phyloP scores from a whole-genome alignment of 768 basidiomycete species.

The Roridomyces roridus region DNA sequence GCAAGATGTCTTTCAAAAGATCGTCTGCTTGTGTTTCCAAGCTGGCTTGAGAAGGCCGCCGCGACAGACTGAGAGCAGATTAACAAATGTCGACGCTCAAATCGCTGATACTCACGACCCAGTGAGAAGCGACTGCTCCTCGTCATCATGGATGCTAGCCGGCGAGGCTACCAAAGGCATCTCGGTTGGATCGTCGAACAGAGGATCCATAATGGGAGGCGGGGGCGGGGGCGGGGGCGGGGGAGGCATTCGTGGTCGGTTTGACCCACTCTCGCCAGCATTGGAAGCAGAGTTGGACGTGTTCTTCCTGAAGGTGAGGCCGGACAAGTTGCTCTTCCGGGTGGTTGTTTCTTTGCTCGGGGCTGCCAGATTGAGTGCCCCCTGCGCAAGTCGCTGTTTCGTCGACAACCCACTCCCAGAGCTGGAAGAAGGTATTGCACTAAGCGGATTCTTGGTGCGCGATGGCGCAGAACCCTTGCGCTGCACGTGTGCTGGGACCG shows the following conservation, averaged over 20 bases:
- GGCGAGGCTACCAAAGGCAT: constrained; percentile 5
- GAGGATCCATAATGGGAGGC: constrained; percentile 6
- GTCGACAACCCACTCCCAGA: constrained; percentile 40
- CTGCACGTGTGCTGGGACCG: constrained; percentile 5
- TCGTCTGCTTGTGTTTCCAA: constrained; percentile 33
- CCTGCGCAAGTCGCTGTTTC: constrained; percentile 42
- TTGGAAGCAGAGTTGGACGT: background rate
- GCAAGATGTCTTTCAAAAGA: constrained; percentile 48
- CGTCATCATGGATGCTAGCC: background rate
- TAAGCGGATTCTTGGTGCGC: background rate
- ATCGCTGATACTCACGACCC: constrained; percentile 5
- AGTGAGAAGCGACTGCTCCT: background rate
- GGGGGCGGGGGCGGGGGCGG: background rate
- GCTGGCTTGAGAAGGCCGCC: constrained; percentile 18
- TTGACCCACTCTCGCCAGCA: background rate
- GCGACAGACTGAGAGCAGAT: constrained; percentile 14
- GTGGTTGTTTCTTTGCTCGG: constrained; percentile 27
- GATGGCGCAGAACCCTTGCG: background rate
- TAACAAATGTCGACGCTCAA: constrained; percentile 5
- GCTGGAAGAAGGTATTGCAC: background rate
- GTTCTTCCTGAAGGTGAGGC: constrained; percentile 42
- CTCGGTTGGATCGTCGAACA: constrained; percentile 16
- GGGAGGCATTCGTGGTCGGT: background rate
- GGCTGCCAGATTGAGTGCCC: constrained; percentile 23
- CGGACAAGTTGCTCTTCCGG: constrained; percentile 22